phyloP scores from a whole-genome alignment of 192 early-diverging fungal genomes.

The Physocladia obscura region DNA sequence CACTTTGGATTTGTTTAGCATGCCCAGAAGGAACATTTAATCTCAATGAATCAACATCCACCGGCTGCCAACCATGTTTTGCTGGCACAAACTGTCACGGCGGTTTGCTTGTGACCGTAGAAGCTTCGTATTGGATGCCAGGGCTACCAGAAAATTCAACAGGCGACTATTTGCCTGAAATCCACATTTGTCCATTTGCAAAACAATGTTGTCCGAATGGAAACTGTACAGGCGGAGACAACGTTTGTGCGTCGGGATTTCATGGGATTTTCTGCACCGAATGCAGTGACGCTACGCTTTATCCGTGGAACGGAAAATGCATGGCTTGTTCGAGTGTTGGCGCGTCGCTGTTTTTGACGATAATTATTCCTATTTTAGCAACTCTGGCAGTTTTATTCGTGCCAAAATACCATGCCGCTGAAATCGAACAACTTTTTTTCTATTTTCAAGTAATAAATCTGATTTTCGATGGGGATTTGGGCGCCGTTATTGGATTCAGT shows the following conservation, averaged over 20 bases:
- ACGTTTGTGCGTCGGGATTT: constrained; percentile 12
- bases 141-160: background rate
- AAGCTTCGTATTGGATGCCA: constrained; percentile 2
- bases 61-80: background rate
- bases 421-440: constrained; percentile 24
- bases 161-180: background rate
- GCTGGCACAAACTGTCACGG: constrained; percentile 5
- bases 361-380: background rate
- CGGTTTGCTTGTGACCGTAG: background rate
- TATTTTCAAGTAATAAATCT: constrained; percentile 28
- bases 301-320: constrained; percentile 22
- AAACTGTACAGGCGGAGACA: constrained; percentile 8
- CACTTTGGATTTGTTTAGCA: background rate
- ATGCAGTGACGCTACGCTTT: constrained; percentile 5
- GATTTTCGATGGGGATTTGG: constrained; percentile 20
- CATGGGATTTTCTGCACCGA: constrained; percentile 14
- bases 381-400: constrained; percentile 11
- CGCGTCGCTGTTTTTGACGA: background rate
- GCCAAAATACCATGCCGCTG: constrained; percentile 14
- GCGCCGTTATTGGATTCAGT: background rate
- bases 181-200: constrained; percentile 12
- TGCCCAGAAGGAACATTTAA: constrained; percentile 24
- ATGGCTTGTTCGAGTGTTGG: background rate
- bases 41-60: background rate
- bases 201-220: constrained; percentile 23